Evolutionary conservation across 1,284 basidiomycete genomes (phyloP).

Genomic region (Sporisorium exsertum): DNA sequence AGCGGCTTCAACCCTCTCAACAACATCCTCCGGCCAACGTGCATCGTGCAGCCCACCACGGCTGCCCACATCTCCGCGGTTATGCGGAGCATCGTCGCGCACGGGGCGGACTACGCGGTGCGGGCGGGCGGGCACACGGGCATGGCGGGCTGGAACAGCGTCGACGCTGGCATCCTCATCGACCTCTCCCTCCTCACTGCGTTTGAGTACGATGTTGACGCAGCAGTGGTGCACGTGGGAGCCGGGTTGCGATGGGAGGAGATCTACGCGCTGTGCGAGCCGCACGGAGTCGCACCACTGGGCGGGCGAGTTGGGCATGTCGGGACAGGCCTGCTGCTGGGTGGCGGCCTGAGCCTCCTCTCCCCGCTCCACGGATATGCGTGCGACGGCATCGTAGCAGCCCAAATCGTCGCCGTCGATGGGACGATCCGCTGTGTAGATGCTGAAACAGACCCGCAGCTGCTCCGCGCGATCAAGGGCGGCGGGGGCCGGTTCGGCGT

Average conservation of each 20-base stretch:
- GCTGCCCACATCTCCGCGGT: slow-evolving; percentile 5
- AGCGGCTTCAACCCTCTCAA: slow-evolving; percentile 36
- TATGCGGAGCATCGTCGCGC: slow-evolving; percentile 18
- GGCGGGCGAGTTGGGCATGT: slow-evolving; percentile 46
- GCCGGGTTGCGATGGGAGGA: slow-evolving; percentile 46
- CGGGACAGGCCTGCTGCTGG: slow-evolving; percentile 48
- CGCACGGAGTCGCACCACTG: slow-evolving; percentile 30
- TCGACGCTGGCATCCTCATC: slow-evolving; percentile 35
- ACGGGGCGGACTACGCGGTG: slow-evolving; percentile 39
- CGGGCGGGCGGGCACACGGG: slow-evolving; percentile 53
- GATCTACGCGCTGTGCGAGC: slow-evolving; percentile 24
- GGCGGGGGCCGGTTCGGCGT: slow-evolving; percentile 52
- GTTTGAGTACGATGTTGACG: slow-evolving; percentile 19
- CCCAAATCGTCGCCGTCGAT: slow-evolving; percentile 30
- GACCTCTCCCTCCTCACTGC: slow-evolving; percentile 32
- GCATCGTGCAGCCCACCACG: slow-evolving; percentile 34
- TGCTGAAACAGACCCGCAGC: slow-evolving; percentile 7
- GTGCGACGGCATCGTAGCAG: slow-evolving; percentile 36
- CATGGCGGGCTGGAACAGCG: slow-evolving; percentile 46
- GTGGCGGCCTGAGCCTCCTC: slow-evolving; percentile 46
- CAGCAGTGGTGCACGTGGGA: slow-evolving; percentile 16
- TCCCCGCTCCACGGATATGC: slow-evolving; percentile 44
- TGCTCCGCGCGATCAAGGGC: slow-evolving; percentile 51
- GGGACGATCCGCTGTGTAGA: slow-evolving; percentile 16
- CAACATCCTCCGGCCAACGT: slow-evolving; percentile 24